Evolutionary conservation across 495 filamentous ascomycete species (phyloP), one percentile per base, ranked within the genome.

Genomic region (Zalerion maritima): DNA sequence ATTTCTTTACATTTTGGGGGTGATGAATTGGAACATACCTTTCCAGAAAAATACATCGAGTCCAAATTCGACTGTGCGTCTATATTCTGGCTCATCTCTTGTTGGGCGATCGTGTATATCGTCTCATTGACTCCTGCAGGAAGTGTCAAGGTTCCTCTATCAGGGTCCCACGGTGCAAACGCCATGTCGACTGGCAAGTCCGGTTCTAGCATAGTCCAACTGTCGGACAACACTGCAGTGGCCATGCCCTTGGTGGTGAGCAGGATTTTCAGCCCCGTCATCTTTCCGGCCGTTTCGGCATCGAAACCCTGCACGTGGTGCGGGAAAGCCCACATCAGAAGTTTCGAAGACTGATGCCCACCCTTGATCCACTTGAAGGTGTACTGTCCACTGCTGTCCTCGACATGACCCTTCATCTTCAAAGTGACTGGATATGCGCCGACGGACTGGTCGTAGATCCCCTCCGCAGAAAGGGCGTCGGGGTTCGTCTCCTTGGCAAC

Each of bases 41-140:
- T 97, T 38, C 87, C 87, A 38, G 78, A 77, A 47, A 80, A 97
- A 53, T 97, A 97, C 78, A 94, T 91, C 37, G 79, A 91, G 47
- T 91, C 67, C 18, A 85, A 62, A 35, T 89, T 67, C 3, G 72
- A 73, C 46, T 91, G 78, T 4, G 50, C 46, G 14, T 56, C 44
- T 28, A 94, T 77, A 42, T 86, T 66, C 47, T 91, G 71, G 6
- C 63, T 52, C 0, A 91, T 50, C 50, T 97, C 89, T 7, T 59
- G 57, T 3, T 55, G 49, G 2, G 75, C 77, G 3, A 71, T 61
- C 17, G 54, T 50, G 14, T 58, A 52, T 35, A 89, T 76, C 1
- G 60, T 55, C 0, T 59, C 44, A 26, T 66, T 64, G 1, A 66
- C 64, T 4, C 45, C 46, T 1, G 50, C 33, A 3, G 70, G 73